Conservation (phyloP, 768 basidiomycete species). For the Tulasnella sp. region DNA sequence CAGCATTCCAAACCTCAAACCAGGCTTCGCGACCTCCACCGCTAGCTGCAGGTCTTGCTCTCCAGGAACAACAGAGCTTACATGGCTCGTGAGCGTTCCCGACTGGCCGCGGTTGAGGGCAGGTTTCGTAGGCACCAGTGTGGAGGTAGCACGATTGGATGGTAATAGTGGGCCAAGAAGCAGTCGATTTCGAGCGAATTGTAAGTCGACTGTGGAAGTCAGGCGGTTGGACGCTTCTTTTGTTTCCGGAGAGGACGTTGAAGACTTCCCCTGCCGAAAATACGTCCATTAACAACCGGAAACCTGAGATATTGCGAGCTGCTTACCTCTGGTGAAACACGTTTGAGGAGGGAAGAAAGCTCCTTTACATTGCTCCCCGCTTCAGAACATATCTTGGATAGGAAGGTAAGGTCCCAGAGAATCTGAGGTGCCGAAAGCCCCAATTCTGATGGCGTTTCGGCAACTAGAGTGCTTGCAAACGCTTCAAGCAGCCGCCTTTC, state of each 20-base stretch:
- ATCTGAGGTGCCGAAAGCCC: constrained; percentile 2
- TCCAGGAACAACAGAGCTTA: constrained; percentile 41
- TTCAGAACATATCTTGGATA: constrained; percentile 25
- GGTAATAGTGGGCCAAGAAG: constrained; percentile 18
- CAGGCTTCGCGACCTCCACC: constrained; percentile 57
- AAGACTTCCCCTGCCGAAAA: not conserved
- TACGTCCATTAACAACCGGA: not conserved
- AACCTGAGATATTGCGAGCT: not conserved
- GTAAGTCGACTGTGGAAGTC: constrained; percentile 12
- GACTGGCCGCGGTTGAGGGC: constrained; percentile 30
- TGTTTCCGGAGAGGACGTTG: not conserved
- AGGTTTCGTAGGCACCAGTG: not conserved
- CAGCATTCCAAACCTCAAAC: constrained; percentile 64
- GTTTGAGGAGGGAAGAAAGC: not conserved
- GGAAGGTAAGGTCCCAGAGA: constrained; percentile 29
- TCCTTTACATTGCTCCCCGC: constrained; percentile 17
- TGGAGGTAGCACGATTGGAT: constrained; percentile 14
- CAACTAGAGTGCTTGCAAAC: constrained; percentile 20
- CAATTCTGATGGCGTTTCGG: constrained; percentile 20
- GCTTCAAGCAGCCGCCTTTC: constrained; percentile 31
- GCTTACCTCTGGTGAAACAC: not conserved
- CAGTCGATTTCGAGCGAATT: constrained; percentile 9
- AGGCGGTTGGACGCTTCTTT: not conserved
- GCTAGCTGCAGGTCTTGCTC: constrained; percentile 49
- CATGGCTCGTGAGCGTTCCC: constrained; percentile 50